These are phyloP conservation scores for Irpex sp. DNA, from an alignment of 1,284 basidiomycete genomes.

Conservation along the genomic window DNA sequence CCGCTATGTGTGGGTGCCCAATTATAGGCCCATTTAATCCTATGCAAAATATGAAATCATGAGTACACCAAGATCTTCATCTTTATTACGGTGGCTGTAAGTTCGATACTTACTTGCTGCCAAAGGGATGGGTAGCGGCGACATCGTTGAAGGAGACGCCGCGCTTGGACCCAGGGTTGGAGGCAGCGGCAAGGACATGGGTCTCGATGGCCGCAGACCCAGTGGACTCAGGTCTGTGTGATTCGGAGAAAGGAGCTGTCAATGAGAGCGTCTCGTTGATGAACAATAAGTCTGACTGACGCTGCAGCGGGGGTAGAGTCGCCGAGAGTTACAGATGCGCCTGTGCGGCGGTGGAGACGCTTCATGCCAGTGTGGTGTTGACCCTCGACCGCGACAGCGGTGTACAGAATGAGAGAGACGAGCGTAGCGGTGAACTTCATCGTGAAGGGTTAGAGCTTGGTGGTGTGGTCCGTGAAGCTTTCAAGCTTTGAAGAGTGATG, in stretches of 20 bases:
- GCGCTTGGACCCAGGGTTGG: constrained; percentile 19
- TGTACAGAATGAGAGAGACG: constrained; percentile 23
- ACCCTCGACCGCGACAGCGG: constrained; percentile 22
- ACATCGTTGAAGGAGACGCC: constrained; percentile 29
- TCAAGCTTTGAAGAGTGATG: background rate
- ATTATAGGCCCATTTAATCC: constrained; percentile 27
- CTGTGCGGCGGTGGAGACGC: constrained; percentile 15
- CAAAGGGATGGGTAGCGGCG: constrained; percentile 20
- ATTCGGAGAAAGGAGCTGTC: background rate
- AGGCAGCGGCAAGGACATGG: background rate
- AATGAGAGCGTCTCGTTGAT: background rate
- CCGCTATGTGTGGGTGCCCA: constrained; percentile 22
- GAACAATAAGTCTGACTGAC: constrained; percentile 4
- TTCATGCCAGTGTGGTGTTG: constrained; percentile 20
- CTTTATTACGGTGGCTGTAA: background rate
- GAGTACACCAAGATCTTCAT: too few relatives aligned
- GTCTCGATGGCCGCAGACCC: background rate
- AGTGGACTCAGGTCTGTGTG: background rate
- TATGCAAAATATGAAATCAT: background rate
- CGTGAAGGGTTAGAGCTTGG: background rate
- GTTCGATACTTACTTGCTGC: constrained; percentile 18
- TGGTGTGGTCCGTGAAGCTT: background rate
- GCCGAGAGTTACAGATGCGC: constrained; percentile 19
- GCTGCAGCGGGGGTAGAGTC: background rate
- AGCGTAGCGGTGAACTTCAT: constrained; percentile 27